Conservation (phyloP, 1,284 basidiomycete genomes). For the Trichosporon faecale region DNA sequence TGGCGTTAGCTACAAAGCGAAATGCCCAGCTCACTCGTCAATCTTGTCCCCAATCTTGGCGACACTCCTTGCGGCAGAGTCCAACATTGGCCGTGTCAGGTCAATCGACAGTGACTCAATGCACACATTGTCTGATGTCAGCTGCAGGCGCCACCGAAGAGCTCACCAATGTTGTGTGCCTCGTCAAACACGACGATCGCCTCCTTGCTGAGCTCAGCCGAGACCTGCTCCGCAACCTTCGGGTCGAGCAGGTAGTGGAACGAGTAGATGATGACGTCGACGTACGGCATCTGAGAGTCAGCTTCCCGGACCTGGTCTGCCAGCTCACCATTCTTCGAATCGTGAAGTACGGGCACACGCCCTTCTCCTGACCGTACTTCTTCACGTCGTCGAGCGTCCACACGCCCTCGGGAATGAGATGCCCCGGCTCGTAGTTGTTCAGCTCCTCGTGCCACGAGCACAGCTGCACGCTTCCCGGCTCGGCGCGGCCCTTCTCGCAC, state of each 20-base stretch:
- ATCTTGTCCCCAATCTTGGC: slow-evolving; percentile 85
- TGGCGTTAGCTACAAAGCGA: slow-evolving; percentile 46
- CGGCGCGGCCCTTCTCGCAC: slow-evolving; percentile 77
- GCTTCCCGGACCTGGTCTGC: not conserved
- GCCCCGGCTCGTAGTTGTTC: slow-evolving; percentile 76
- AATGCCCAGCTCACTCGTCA: slow-evolving; percentile 65
- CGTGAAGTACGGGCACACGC: slow-evolving; percentile 93
- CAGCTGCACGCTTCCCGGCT: slow-evolving; percentile 88
- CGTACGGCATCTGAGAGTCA: slow-evolving; percentile 76
- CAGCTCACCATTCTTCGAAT: slow-evolving; percentile 84
- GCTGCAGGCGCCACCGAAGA: not conserved
- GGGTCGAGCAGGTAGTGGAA: slow-evolving; percentile 99
- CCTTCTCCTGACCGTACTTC: slow-evolving; percentile 79
- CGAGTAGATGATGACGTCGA: slow-evolving; percentile 96
- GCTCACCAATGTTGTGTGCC: slow-evolving; percentile 94
- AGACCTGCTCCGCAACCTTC: slow-evolving; percentile 98
- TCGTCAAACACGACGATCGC: slow-evolving; percentile 99
- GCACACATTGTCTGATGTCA: slow-evolving; percentile 83
- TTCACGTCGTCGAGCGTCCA: slow-evolving; percentile 94
- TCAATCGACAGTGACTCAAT: slow-evolving; percentile 98
- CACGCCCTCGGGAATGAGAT: slow-evolving; percentile 79
- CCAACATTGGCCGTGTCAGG: slow-evolving; percentile 96
- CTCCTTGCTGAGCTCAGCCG: slow-evolving; percentile 95
- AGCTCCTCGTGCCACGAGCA: slow-evolving; percentile 94
- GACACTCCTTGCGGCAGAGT: slow-evolving; percentile 88